Evolutionary conservation across 352 stramenopile genomes (phyloP).

Genomic region (Blastocystis hominis): DNA sequence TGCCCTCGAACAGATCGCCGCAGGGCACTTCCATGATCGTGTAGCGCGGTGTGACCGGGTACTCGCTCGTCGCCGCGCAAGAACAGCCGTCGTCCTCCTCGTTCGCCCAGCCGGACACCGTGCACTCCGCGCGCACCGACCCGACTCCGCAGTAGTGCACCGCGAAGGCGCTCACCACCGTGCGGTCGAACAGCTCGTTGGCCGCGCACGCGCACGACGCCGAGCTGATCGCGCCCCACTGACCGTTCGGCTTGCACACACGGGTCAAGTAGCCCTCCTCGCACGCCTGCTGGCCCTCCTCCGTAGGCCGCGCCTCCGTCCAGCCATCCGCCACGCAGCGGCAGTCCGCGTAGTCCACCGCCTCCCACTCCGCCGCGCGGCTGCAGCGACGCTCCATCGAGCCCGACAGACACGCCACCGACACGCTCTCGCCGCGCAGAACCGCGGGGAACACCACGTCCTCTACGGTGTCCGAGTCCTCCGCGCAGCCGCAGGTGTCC

Average conservation of each 20-base stretch:
- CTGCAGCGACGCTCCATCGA: not conserved
- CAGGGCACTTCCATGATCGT: not conserved
- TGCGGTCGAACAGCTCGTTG: not conserved
- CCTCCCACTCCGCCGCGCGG: not conserved
- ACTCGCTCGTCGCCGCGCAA: not conserved
- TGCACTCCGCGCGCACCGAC: not conserved
- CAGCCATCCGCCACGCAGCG: not conserved
- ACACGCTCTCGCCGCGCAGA: not conserved
- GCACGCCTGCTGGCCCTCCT: not conserved
- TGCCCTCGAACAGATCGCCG: not conserved
- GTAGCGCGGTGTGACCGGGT: not conserved
- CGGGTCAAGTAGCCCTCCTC: not conserved
- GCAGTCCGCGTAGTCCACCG: not conserved
- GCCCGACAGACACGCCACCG: not conserved
- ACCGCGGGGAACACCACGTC: not conserved
- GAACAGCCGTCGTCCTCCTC: not conserved
- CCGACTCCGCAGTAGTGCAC: not conserved
- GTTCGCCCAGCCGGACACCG: not conserved
- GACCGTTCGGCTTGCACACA: not conserved
- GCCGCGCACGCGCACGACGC: not conserved
- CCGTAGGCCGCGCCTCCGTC: not conserved
- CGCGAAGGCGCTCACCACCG: not conserved
- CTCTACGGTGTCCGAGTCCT: not conserved
- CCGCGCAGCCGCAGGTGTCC: not conserved
- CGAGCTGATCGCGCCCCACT: not conserved